Percentiles rank a stretch among this genome's conserved stretches.
These are phyloP conservation scores for Rhizopus arrhizus DNA, from an alignment of 371 early-diverging fungal genomes.

Conservation along the genomic window DNA sequence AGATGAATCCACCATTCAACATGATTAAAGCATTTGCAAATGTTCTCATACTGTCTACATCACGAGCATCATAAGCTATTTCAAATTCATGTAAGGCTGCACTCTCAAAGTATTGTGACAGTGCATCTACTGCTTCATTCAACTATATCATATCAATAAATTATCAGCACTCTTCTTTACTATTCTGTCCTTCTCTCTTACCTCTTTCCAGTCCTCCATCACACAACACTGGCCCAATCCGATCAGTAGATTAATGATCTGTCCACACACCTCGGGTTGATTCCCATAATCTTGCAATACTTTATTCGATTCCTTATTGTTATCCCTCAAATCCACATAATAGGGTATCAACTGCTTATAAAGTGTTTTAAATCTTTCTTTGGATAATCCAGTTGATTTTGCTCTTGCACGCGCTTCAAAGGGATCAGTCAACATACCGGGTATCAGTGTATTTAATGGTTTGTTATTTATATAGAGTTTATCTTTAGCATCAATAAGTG, in stretches of 20 bases:
- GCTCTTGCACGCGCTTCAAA: conserved; percentile 56
- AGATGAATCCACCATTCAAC: conserved; percentile 78
- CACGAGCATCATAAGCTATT: conserved; percentile 71
- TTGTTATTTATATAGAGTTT: conserved; percentile 52
- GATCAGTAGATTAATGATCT: conserved; percentile 61
- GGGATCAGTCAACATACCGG: conserved; percentile 61
- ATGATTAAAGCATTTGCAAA: conserved; percentile 69
- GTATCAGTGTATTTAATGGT: conserved; percentile 55
- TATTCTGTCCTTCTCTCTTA: conserved; percentile 17
- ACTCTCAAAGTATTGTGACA: conserved; percentile 81
- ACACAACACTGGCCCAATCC: conserved; percentile 62
- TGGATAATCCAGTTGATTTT: conserved; percentile 57
- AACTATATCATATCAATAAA: conserved; percentile 13
- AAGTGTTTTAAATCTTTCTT: conserved; percentile 69
- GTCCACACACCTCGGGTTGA: conserved; percentile 68
- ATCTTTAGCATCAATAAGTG: conserved; percentile 38
- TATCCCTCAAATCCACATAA: conserved; percentile 70
- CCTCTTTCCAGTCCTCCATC: conserved; percentile 57
- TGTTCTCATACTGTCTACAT: conserved; percentile 69
- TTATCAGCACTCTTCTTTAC: not conserved
- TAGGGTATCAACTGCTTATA: conserved; percentile 70
- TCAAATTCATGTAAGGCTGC: conserved; percentile 80
- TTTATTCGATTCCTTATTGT: conserved; percentile 63
- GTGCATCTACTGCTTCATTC: conserved; percentile 62
- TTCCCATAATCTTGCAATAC: conserved; percentile 71